These are phyloP conservation scores for Hypoxylon lenormandii DNA, from an alignment of 495 filamentous ascomycete species.

Conservation along the genomic window DNA sequence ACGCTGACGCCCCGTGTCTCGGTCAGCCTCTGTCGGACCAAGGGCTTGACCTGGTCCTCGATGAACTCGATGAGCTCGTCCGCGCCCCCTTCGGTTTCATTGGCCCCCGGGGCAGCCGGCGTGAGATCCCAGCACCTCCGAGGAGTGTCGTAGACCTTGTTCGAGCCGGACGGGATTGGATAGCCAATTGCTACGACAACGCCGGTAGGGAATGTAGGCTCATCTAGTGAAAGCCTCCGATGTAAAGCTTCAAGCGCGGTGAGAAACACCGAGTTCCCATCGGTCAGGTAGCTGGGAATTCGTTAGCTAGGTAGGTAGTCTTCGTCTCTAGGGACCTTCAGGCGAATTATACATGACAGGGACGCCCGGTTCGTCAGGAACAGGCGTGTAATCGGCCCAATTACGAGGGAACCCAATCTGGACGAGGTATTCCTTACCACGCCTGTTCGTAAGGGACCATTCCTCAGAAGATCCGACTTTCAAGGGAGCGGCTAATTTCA, in stretches of 20 bases:
- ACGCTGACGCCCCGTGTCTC: neutral
- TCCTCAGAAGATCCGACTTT: conserved; percentile 6
- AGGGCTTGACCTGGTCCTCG: conserved; percentile 1
- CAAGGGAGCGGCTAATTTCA: neutral
- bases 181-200: conserved; percentile 11
- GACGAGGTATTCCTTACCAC: neutral
- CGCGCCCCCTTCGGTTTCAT: conserved; percentile 1
- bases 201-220: neutral
- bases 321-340: too few relatives aligned
- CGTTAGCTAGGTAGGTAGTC: neutral
- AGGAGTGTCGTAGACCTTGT: neutral
- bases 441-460: conserved; percentile 8
- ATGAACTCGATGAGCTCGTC: conserved; percentile 9
- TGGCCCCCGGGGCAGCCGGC: neutral
- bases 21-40: neutral
- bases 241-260: conserved; percentile 12
- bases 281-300: neutral
- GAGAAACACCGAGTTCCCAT: conserved; percentile 12
- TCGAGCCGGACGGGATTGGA: conserved; percentile 1
- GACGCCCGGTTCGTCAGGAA: neutral
- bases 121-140: conserved; percentile 8
- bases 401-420: conserved; percentile 12
- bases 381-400: neutral
- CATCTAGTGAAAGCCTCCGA: neutral
- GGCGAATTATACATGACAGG: conserved; percentile 1